A percentile compares a stretch with the other conserved stretches of the same genome.
phyloP scores from a whole-genome alignment of 106 monocot species.

The Dactylorhiza incarnata region DNA sequence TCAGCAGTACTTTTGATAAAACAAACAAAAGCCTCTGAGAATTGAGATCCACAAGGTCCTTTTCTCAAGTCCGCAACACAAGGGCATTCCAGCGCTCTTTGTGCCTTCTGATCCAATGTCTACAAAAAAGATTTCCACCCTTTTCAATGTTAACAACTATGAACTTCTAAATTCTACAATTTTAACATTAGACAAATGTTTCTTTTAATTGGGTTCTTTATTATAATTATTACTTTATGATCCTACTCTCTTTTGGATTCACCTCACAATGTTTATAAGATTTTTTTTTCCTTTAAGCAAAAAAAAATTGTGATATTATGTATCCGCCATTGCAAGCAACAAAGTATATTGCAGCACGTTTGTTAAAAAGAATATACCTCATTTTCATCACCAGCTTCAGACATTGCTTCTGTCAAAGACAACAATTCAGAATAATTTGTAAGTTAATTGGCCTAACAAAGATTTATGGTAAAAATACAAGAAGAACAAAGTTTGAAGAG shows the following conservation, averaged over 20 bases:
- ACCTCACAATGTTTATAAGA: too few relatives aligned
- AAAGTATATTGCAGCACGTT: not conserved
- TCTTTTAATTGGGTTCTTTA: too few relatives aligned
- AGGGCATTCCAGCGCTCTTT: constrained; percentile 80
- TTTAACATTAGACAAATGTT: not conserved
- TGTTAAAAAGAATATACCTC: constrained; percentile 36
- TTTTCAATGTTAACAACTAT: not conserved
- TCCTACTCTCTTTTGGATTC: too few relatives aligned
- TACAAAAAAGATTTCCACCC: constrained; percentile 12
- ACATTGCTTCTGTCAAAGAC: constrained; percentile 61
- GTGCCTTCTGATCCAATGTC: constrained; percentile 69
- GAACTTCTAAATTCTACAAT: not conserved
- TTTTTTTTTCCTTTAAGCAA: not conserved
- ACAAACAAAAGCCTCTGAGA: constrained; percentile 83
- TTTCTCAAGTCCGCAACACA: constrained; percentile 74
- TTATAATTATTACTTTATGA: too few relatives aligned
- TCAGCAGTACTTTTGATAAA: constrained; percentile 79
- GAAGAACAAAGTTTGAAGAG: not conserved
- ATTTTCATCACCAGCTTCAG: constrained; percentile 29
- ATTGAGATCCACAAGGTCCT: constrained; percentile 80
- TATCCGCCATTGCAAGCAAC: not conserved
- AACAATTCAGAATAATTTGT: not conserved
- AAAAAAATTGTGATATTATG: not conserved
- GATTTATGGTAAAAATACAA: too few relatives aligned
- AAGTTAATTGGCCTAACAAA: too few relatives aligned